These are phyloP conservation scores for Ammopiptanthus mongolicus DNA, from an alignment of 306 rosid genomes.

Conservation along the genomic window DNA sequence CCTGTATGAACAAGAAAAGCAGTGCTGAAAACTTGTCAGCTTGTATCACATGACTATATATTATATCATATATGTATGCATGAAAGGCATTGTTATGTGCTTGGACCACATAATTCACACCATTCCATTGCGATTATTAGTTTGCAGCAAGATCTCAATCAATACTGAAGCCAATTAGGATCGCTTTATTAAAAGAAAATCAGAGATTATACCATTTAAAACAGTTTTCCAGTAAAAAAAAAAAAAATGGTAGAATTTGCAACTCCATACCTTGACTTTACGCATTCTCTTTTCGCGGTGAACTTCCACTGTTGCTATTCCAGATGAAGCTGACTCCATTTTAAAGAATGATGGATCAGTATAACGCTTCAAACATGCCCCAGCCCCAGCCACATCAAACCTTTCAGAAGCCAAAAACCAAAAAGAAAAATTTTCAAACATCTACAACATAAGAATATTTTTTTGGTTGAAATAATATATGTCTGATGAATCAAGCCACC, in stretches of 20 bases:
- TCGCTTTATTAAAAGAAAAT: neutral
- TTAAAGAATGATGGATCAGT: conserved; percentile 91
- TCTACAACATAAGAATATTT: neutral
- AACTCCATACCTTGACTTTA: conserved; percentile 64
- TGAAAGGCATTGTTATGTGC: neutral
- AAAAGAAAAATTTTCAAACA: conserved; percentile 9
- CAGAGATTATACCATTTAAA: neutral
- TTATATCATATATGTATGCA: neutral
- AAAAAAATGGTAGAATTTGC: neutral
- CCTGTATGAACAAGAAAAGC: conserved; percentile 15
- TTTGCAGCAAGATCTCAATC: conserved; percentile 10
- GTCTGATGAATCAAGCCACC: conserved; percentile 14
- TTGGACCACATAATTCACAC: neutral
- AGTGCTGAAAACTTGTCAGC: conserved; percentile 17
- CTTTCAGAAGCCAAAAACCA: conserved; percentile 44
- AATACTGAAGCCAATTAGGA: conserved; percentile 11
- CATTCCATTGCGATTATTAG: conserved; percentile 5
- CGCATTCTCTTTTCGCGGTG: conserved; percentile 76
- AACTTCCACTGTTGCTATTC: conserved; percentile 25
- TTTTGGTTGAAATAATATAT: neutral
- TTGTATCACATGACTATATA: conserved; percentile 12
- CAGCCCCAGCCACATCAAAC: conserved; percentile 98
- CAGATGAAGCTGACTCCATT: conserved; percentile 52
- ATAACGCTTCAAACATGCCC: conserved; percentile 91
- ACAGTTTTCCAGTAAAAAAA: neutral